phyloP scores from a whole-genome alignment of 2,329 filamentous ascomycete genomes.

The Aspergillus eucalypticola region DNA sequence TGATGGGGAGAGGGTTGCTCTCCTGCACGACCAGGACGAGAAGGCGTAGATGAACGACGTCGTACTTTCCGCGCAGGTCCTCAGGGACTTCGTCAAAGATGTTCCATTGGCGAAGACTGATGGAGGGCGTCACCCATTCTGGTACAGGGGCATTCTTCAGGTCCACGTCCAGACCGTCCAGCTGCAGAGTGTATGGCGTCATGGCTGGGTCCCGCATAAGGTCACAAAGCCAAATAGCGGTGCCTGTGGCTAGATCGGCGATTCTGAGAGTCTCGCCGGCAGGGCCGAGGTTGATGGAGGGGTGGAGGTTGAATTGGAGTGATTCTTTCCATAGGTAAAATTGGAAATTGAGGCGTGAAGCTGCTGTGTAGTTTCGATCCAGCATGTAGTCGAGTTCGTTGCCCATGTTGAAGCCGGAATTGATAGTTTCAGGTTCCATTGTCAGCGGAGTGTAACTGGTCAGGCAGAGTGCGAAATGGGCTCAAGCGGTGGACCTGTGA shows the following conservation, averaged over 20 bases:
- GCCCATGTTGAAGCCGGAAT: no score
- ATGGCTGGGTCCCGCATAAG: not conserved
- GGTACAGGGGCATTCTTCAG: not conserved
- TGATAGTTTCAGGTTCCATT: no score
- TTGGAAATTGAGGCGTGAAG: slow-evolving; percentile 3
- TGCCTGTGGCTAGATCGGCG: slow-evolving; percentile 3
- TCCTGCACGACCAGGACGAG: not conserved
- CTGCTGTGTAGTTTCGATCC: slow-evolving; percentile 2
- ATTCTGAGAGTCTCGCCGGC: not conserved
- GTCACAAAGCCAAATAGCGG: slow-evolving; percentile 1
- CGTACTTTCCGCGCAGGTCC: not conserved
- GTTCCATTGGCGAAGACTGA: not conserved
- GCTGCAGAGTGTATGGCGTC: not conserved
- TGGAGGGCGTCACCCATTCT: not conserved
- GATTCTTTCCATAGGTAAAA: slow-evolving; percentile 5
- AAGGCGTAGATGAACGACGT: not conserved
- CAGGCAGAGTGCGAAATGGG: no score
- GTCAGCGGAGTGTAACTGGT: no score
- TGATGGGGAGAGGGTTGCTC: not conserved
- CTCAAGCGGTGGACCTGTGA: no score
- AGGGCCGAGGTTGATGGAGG: not conserved
- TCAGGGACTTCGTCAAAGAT: not conserved
- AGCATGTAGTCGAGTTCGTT: not conserved
- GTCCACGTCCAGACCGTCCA: slow-evolving; percentile 4
- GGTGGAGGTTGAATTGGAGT: slow-evolving; percentile 7